phyloP scores from a whole-genome alignment of 306 rosid genomes.

The Abrus precatorius region DNA sequence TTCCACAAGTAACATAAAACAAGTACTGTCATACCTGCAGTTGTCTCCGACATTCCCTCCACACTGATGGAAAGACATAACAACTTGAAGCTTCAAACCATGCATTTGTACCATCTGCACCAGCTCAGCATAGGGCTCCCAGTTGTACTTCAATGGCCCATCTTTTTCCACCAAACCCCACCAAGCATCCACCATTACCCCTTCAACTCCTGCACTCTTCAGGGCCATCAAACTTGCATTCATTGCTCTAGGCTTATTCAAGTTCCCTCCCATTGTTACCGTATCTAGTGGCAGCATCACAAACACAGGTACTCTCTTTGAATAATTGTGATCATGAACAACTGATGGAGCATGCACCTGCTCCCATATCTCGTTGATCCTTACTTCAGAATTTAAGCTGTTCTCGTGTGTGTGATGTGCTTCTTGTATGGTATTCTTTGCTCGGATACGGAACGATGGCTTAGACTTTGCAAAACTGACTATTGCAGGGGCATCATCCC shows the following conservation, averaged over 20 bases:
- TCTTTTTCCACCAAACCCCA: constrained; percentile 98
- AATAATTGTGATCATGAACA: constrained; percentile 39
- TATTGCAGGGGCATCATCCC: constrained; percentile 49
- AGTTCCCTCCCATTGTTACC: constrained; percentile 71
- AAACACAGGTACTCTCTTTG: constrained; percentile 76
- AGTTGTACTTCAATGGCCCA: constrained; percentile 84
- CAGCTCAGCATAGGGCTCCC: constrained; percentile 93
- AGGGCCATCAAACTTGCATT: constrained; percentile 93
- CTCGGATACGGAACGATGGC: constrained; percentile 54
- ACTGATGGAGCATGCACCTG: constrained; percentile 61
- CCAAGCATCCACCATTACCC: constrained; percentile 99
- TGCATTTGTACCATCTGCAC: constrained; percentile 85
- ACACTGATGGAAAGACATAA: constrained; percentile 99
- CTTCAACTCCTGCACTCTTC: constrained; percentile 91
- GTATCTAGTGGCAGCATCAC: constrained; percentile 96
- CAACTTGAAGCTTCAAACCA: constrained; percentile 94
- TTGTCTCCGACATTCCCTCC: constrained; percentile 99
- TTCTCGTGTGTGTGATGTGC: constrained; percentile 38
- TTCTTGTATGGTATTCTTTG: constrained; percentile 55
- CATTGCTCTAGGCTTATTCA: constrained; percentile 85
- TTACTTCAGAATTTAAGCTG: constrained; percentile 36
- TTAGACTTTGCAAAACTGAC: constrained; percentile 59
- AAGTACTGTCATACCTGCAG: constrained; percentile 69
- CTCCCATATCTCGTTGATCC: constrained; percentile 56
- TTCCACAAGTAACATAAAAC: constrained; percentile 20